Conservation (phyloP, 495 filamentous ascomycete species). For the Talaromyces nanjingensis region DNA sequence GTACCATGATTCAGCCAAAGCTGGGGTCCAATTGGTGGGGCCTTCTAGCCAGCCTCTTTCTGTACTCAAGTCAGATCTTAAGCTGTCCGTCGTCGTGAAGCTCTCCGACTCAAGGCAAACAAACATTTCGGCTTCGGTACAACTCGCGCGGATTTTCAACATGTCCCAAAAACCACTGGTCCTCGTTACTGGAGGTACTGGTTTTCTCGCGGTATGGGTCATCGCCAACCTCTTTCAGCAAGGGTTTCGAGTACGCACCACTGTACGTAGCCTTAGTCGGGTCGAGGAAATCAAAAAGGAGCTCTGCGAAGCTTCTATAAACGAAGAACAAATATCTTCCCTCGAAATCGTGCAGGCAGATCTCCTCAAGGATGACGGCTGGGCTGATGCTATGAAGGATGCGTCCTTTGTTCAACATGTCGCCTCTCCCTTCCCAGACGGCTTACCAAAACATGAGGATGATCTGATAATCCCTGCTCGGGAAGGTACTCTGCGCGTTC, state of each 20-base stretch:
- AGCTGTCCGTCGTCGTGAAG: no score
- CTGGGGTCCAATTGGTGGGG: no score
- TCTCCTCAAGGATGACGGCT: slow-evolving; percentile 22
- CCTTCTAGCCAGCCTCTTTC: no score
- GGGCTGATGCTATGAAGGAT: slow-evolving; percentile 6
- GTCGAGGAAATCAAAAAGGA: neutral
- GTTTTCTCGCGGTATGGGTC: slow-evolving; percentile 4
- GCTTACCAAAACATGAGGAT: slow-evolving; percentile 6
- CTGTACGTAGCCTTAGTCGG: neutral
- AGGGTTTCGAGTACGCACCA: slow-evolving; percentile 3
- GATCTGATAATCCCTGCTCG: slow-evolving; percentile 1
- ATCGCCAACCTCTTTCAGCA: neutral
- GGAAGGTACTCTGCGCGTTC: slow-evolving; percentile 6
- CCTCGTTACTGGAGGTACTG: slow-evolving; percentile 6
- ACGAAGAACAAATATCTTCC: slow-evolving; percentile 1
- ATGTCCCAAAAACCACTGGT: slow-evolving; percentile 5
- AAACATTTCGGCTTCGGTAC: neutral
- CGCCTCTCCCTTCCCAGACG: slow-evolving; percentile 3
- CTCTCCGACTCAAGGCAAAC: neutral
- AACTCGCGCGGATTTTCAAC: neutral
- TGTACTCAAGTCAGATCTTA: no score
- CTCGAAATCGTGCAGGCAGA: slow-evolving; percentile 23
- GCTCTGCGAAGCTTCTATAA: slow-evolving; percentile 3
- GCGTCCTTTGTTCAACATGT: slow-evolving; percentile 4
- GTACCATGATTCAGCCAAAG: no score